A percentile compares a stretch with the other conserved stretches of the same genome.
These are phyloP conservation scores for Cyberlindnera meyerae DNA, from an alignment of 805 yeast species.

Conservation along the genomic window DNA sequence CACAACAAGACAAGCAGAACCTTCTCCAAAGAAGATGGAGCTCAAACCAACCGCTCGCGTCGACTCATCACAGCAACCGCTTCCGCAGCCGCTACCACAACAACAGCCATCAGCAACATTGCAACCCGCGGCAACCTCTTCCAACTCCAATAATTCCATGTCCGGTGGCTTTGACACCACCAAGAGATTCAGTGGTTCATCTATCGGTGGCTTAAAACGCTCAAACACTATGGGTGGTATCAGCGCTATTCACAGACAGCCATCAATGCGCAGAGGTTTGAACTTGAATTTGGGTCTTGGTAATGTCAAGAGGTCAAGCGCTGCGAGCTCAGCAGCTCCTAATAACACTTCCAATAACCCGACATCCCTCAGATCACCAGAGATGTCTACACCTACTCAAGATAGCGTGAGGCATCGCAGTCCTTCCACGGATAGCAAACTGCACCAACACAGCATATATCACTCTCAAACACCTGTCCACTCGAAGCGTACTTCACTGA, in stretches of 20 bases:
- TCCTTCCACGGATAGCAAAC: constrained; percentile 6
- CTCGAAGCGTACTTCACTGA: background rate
- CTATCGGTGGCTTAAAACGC: constrained; percentile 13
- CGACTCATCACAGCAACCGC: background rate
- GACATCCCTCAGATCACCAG: constrained; percentile 7
- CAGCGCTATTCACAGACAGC: constrained; percentile 17
- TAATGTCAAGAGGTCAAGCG: constrained; percentile 4
- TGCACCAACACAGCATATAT: constrained; percentile 1
- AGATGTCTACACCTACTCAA: constrained; percentile 13
- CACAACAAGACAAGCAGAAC: constrained; percentile 1
- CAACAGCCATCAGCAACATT: background rate
- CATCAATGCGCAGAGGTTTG: constrained; percentile 20
- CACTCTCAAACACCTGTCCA: background rate
- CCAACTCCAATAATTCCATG: too few species aligned
- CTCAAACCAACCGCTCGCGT: background rate
- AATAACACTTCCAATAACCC: too few species aligned
- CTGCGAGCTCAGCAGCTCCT: background rate
- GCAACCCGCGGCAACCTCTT: background rate
- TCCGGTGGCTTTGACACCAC: background rate
- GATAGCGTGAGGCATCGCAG: constrained; percentile 1
- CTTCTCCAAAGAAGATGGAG: constrained; percentile 6
- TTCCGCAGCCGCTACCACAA: background rate
- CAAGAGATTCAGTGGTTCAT: background rate
- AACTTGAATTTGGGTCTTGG: constrained; percentile 22
- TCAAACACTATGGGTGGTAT: constrained; percentile 22